Conservation (phyloP, 768 basidiomycete species). For the Serendipita vermifera region DNA sequence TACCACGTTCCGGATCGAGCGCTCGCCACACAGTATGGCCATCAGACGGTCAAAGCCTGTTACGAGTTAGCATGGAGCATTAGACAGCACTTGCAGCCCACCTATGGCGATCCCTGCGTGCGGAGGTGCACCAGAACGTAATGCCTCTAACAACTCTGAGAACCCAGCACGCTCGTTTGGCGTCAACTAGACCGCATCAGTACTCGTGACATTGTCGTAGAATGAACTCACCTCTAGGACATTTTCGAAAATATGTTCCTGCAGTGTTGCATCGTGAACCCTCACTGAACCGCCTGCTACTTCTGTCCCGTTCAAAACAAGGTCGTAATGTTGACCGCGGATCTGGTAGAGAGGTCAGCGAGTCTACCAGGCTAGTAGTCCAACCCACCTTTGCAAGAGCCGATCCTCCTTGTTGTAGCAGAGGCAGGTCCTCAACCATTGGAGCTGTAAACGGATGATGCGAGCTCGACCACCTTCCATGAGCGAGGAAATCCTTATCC, state of each 20-base stretch:
- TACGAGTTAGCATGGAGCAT: neutral
- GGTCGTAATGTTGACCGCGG: slow-evolving; percentile 91
- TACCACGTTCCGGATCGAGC: slow-evolving; percentile 88
- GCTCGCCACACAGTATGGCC: slow-evolving; percentile 75
- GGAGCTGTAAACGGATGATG: slow-evolving; percentile 98
- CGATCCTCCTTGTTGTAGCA: slow-evolving; percentile 52
- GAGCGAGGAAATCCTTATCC: slow-evolving; percentile 76
- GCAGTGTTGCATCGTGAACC: slow-evolving; percentile 78
- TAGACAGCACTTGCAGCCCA: slow-evolving; percentile 25
- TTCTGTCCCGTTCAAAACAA: slow-evolving; percentile 86
- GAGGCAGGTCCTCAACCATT: slow-evolving; percentile 75
- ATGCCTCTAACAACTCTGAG: slow-evolving; percentile 71
- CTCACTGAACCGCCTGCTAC: slow-evolving; percentile 91
- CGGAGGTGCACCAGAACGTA: slow-evolving; percentile 83
- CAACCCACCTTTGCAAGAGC: slow-evolving; percentile 33
- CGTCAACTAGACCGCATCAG: slow-evolving; percentile 39
- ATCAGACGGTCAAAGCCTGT: slow-evolving; percentile 87
- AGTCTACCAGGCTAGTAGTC: neutral
- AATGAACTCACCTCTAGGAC: slow-evolving; percentile 56
- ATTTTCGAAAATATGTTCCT: slow-evolving; percentile 65
- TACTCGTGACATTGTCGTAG: neutral
- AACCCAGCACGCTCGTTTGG: slow-evolving; percentile 64
- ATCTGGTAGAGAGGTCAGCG: slow-evolving; percentile 36
- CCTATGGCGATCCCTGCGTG: slow-evolving; percentile 92
- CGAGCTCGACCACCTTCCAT: slow-evolving; percentile 81